Evolutionary conservation across 257 asterid species (phyloP), one percentile per base, ranked within the genome.

Genomic region (Mentha longifolia): DNA sequence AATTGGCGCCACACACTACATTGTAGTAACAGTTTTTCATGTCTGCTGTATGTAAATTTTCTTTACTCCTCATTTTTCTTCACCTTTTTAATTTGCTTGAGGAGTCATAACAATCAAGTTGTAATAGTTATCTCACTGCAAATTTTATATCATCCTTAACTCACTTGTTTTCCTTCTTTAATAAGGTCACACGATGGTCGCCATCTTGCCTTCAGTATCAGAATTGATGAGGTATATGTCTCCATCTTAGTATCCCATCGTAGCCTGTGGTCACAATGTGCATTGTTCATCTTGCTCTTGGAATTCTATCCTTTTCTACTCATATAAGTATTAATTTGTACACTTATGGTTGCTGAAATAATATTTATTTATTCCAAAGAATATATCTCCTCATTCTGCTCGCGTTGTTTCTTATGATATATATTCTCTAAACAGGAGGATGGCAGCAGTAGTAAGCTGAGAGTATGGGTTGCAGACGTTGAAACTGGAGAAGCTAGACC

Each of bases 391-490:
- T 54, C 59, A 22, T 46, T 49, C 74, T 47, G 10, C 43, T 49
- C 62, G 61, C 35, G 45, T 28, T 14, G 22, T 20, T 35, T 42
- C 65, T 62, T 33, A 11, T 67, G 71, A 57, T 74, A 33, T 45
- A 19, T 68, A 19, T 71, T 82, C 37, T 55, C 62, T 67, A 59
- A 47, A 65, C 79, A 92, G 99, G 99, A 83, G 67, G 98, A 89
- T 75, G 84, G 89, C 55, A 89, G 84, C 81, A 81, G 91, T 80
- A 87, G 96, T 86, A 88, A 79, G 87, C 85, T 92, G 63, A 82
- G 85, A 69, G 69, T 95, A 75, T 95, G 99, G 99, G 80, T 95
- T 77, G 98, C 99, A 59, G 97, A 95, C 71, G 87, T 89, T 71
- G 88, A 85, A 67, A 84, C 93, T 45, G 95, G 95, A 71, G 68